These are phyloP conservation scores for Tritrichomonas foetus DNA, from an alignment of 208 protist genomes.

Conservation along the genomic window DNA sequence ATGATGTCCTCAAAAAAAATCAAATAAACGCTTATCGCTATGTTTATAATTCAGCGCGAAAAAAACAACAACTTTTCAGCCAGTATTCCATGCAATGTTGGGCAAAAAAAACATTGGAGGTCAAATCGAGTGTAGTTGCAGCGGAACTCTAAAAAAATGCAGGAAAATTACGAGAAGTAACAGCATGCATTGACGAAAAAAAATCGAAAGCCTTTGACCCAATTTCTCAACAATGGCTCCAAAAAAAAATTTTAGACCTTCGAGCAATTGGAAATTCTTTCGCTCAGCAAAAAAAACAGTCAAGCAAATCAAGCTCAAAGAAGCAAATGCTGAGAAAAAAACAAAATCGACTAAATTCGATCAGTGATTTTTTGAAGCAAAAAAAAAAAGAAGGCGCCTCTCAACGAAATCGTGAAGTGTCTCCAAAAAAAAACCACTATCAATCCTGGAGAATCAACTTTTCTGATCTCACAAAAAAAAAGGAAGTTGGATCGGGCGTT, in stretches of 20 bases:
- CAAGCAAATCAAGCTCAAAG: conserved; percentile 2
- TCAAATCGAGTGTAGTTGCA: neutral
- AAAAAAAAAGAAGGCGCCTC: neutral
- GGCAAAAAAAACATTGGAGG: neutral
- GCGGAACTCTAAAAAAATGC: neutral
- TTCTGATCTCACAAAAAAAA: neutral
- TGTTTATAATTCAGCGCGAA: too few relatives aligned
- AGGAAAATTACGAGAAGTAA: neutral
- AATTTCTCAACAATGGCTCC: neutral
- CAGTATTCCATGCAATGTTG: neutral
- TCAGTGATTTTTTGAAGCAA: neutral
- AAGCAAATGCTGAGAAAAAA: neutral
- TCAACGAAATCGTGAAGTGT: too few relatives aligned
- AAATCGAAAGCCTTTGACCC: neutral
- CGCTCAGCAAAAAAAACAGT: neutral
- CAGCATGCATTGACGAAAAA: neutral
- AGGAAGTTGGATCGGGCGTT: neutral
- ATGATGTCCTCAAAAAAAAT: too few relatives aligned
- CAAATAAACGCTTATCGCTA: too few relatives aligned
- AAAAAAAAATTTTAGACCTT: neutral
- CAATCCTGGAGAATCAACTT: neutral
- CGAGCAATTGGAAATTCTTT: neutral
- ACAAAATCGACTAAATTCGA: neutral
- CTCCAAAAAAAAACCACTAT: neutral
- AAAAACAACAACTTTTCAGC: neutral